phyloP scores from a whole-genome alignment of 305 asterid genomes.

The Fraxinus dipetala region DNA sequence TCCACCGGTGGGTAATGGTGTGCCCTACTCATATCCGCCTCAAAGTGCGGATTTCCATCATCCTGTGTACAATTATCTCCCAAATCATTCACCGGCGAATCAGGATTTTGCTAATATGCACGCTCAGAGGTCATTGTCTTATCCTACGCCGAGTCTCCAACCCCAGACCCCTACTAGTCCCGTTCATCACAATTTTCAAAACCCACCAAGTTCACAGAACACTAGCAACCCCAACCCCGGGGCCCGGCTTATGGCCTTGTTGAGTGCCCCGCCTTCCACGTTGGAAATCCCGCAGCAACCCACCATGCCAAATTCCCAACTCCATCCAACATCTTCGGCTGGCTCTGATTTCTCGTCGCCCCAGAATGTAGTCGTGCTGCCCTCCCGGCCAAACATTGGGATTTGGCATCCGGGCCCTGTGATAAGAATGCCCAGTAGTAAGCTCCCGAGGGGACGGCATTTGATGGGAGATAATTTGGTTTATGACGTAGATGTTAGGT shows the following conservation, averaged over 20 bases:
- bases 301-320: conserved; percentile 36
- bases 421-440: conserved; percentile 73
- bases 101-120: conserved; percentile 31
- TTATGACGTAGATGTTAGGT: conserved; percentile 69
- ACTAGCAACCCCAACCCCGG: conserved; percentile 45
- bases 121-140: conserved; percentile 44
- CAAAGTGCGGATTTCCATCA: conserved; percentile 41
- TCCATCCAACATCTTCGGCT: conserved; percentile 52
- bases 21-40: conserved; percentile 44
- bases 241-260: conserved; percentile 77
- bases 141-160: conserved; percentile 45
- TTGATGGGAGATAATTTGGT: conserved; percentile 56
- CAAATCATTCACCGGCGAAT: conserved; percentile 19
- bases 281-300: conserved; percentile 40
- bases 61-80: conserved; percentile 30
- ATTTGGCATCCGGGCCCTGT: conserved; percentile 44
- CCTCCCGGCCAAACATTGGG: conserved; percentile 38
- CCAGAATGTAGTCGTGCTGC: conserved; percentile 30
- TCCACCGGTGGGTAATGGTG: conserved; percentile 51
- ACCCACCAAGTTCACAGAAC: conserved; percentile 34
- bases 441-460: conserved; percentile 85
- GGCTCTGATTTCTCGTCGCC: conserved; percentile 52
- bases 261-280: conserved; percentile 63
- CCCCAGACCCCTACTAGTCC: conserved; percentile 25
- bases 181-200: conserved; percentile 27